Percentiles rank a stretch among this genome's conserved stretches.
phyloP scores from a whole-genome alignment of 192 early-diverging fungal genomes.

The Ramicandelaber brevisporus region DNA sequence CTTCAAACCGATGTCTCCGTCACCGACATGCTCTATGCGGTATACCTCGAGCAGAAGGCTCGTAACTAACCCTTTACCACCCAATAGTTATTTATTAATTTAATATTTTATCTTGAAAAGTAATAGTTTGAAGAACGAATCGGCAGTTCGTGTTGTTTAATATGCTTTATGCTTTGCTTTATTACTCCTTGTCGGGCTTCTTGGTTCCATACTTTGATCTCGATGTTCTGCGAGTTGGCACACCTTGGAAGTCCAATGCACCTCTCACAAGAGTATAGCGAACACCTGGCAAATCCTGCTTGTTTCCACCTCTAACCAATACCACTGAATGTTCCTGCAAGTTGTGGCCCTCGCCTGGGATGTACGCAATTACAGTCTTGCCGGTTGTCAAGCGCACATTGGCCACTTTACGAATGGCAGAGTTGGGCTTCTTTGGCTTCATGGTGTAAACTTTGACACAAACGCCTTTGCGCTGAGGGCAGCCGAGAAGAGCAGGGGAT shows the following conservation, averaged over 20 bases:
- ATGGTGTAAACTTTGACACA: constrained; percentile 87
- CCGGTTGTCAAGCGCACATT: constrained; percentile 82
- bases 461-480: constrained; percentile 79
- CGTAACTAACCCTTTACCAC: too few species aligned
- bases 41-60: too few species aligned
- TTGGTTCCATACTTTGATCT: constrained; percentile 89
- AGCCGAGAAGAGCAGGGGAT: constrained; percentile 59
- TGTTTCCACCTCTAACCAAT: constrained; percentile 80
- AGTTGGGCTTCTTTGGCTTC: constrained; percentile 98
- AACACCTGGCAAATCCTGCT: constrained; percentile 93
- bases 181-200: constrained; percentile 23
- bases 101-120: constrained; percentile 1
- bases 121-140: background rate
- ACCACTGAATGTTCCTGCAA: constrained; percentile 95
- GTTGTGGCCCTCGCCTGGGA: constrained; percentile 96
- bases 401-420: constrained; percentile 80
- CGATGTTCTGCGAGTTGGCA: constrained; percentile 49
- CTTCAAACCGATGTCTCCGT: too few species aligned
- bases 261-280: constrained; percentile 83
- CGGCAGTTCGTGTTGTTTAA: too few species aligned
- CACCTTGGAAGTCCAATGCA: constrained; percentile 83
- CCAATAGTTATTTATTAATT: constrained; percentile 1
- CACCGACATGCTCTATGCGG: too few species aligned
- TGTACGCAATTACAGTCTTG: constrained; percentile 80
- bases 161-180: too few species aligned